A percentile compares a stretch with the other conserved stretches of the same genome.
phyloP scores from a whole-genome alignment of 257 asterid genomes.

The Solanum piurae region DNA sequence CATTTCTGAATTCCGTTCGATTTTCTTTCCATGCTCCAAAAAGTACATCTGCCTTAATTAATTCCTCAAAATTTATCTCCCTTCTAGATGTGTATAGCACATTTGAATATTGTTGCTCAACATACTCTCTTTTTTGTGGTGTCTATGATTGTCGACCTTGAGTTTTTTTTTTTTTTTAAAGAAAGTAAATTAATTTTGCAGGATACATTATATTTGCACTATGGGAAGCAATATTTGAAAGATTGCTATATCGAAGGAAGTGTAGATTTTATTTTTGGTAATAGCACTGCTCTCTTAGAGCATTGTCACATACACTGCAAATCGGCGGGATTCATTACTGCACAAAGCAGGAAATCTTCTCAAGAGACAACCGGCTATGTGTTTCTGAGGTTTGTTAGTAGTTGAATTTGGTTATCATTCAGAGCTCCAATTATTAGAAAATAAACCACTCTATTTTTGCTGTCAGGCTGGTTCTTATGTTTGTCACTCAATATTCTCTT shows the following conservation, averaged over 20 bases:
- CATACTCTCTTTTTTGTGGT: not conserved
- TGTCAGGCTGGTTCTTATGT: not conserved
- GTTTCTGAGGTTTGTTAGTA: conserved; percentile 54
- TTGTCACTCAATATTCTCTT: not conserved
- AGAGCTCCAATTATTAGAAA: not conserved
- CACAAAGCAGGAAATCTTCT: conserved; percentile 93
- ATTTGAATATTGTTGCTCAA: not conserved
- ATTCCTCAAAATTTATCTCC: not conserved
- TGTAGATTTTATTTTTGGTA: conserved; percentile 93
- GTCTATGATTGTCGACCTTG: not conserved
- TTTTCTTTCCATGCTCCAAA: not conserved
- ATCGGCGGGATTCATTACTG: conserved; percentile 69
- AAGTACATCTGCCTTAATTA: not conserved
- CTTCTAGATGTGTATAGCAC: not conserved
- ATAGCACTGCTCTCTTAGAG: conserved; percentile 95
- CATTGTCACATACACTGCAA: conserved; percentile 97
- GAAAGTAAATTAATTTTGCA: conserved; percentile 14
- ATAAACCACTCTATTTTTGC: not conserved
- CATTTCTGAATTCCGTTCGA: not conserved
- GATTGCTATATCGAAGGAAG: conserved; percentile 97
- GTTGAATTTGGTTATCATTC: not conserved
- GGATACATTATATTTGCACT: conserved; percentile 89
- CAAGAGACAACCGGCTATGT: conserved; percentile 91
- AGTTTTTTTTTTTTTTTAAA: not conserved
- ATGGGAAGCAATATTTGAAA: conserved; percentile 78